Base-by-base conservation (phyloP, 257 asterid species). In the Capsicum pubescens region DNA sequence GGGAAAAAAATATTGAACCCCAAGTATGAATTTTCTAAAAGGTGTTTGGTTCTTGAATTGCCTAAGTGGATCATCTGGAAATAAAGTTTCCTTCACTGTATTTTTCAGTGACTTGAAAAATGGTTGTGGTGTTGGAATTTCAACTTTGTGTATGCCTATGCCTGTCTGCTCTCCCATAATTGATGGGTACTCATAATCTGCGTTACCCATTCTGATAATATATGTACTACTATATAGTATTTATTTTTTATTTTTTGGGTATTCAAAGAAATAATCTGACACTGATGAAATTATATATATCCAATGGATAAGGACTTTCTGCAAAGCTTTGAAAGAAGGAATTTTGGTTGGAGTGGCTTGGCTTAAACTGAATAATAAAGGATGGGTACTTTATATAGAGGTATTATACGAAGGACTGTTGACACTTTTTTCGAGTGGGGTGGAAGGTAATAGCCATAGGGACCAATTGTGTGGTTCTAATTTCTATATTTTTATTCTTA, bases 41-140 rank as follows among this genome's bases (percentile, higher is more conserved):
- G 95, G 89, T 13, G 95, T 90, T 89, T 94, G 98, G 91, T 92
- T 88, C 90, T 95, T 95, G 95, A 95, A 95, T 87, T 90, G 97
- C 56, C 97, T 93, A 74, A 94, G 91, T 1, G 99, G 99, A 87
- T 94, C 99, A 87, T 95, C 99, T 11, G 99, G 98, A 84, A 95
- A 94, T 72, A 95, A 87, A 1, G 97, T 95, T 77, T 95, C 98
- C 89, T 95, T 95, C n/a, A 95, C 44, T 0, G 89, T 88, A 88
- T 92, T 93, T 59, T 89, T 90, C 0, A 95, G 85, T 2, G 97
- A 90, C 77, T 70, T 90, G 6, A 87, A 7, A 85, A 95, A 95
- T 11, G 99, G 95, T 52, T 90, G 95, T 54, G 95, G 90, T 55
- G 97, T 98, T 32, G 99, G 99, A 0, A 94, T 17, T 8, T 87